These are phyloP conservation scores for Rhodotorula taiwanensis DNA, from an alignment of 768 basidiomycete species.

Conservation along the genomic window DNA sequence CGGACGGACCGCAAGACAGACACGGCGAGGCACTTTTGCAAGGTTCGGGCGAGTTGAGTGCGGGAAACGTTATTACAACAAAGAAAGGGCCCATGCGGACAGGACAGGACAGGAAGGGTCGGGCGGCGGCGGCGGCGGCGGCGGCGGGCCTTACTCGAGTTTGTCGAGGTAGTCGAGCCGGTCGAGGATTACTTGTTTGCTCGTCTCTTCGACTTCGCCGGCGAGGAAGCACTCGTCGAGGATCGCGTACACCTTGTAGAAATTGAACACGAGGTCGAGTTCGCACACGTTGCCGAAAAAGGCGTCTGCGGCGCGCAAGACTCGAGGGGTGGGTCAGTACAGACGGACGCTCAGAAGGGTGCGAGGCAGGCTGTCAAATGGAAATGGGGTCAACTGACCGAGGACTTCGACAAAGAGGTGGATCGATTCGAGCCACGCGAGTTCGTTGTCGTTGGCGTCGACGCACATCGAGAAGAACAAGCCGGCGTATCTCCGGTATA, in stretches of 20 bases:
- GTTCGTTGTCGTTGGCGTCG: slow-evolving; percentile 95
- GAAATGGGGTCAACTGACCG: slow-evolving; percentile 54
- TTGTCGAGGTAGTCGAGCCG: slow-evolving; percentile 89
- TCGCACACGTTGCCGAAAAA: slow-evolving; percentile 99
- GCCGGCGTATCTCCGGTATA: slow-evolving; percentile 93
- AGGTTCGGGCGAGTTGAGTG: too few species aligned
- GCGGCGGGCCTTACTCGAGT: slow-evolving; percentile 9
- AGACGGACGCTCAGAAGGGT: slow-evolving; percentile 12
- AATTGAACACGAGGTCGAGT: slow-evolving; percentile 90
- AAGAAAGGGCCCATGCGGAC: too few species aligned
- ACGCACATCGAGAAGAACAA: slow-evolving; percentile 97
- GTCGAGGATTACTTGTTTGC: slow-evolving; percentile 87
- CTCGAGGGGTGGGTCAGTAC: neutral
- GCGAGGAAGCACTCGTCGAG: slow-evolving; percentile 97
- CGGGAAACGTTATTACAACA: too few species aligned
- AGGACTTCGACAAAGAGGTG: slow-evolving; percentile 97
- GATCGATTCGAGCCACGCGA: slow-evolving; percentile 94
- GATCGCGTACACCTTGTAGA: slow-evolving; percentile 99
- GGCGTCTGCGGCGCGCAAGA: slow-evolving; percentile 55
- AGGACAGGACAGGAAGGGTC: too few species aligned
- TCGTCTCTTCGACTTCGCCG: slow-evolving; percentile 96
- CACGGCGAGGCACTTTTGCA: too few species aligned
- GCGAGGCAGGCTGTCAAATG: neutral
- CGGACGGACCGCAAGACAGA: too few species aligned
- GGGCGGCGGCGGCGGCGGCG: too few species aligned